Conservation (phyloP, 352 stramenopile genomes). For the Peronospora tabacina region DNA sequence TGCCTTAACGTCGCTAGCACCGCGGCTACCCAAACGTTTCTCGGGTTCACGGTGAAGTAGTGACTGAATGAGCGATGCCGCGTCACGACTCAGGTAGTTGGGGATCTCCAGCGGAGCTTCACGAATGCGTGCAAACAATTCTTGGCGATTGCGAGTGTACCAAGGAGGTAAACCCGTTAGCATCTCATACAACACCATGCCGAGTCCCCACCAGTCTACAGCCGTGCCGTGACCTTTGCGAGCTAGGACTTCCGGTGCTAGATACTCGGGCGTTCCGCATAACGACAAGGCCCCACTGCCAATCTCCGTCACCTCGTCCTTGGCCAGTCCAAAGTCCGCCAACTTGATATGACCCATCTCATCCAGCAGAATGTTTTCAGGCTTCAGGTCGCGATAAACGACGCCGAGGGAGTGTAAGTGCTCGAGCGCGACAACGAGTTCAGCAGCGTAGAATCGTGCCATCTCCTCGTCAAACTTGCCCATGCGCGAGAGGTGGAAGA, state of each 20-base stretch:
- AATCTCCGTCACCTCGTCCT: slow-evolving; percentile 87
- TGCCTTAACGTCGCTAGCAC: slow-evolving; percentile 70
- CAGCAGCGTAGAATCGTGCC: slow-evolving; percentile 92
- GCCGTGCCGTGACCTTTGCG: slow-evolving; percentile 75
- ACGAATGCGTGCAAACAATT: slow-evolving; percentile 72
- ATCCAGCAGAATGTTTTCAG: slow-evolving; percentile 92
- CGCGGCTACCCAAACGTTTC: slow-evolving; percentile 75
- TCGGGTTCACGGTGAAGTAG: slow-evolving; percentile 81
- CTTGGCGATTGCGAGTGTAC: slow-evolving; percentile 82
- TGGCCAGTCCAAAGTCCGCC: slow-evolving; percentile 97
- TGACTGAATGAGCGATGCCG: slow-evolving; percentile 66
- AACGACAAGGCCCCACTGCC: slow-evolving; percentile 72
- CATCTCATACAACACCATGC: slow-evolving; percentile 88
- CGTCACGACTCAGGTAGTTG: slow-evolving; percentile 61
- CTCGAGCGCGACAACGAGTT: slow-evolving; percentile 93
- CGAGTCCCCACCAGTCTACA: slow-evolving; percentile 88
- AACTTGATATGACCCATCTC: slow-evolving; percentile 95
- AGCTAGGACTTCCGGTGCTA: slow-evolving; percentile 79
- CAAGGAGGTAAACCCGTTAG: slow-evolving; percentile 79
- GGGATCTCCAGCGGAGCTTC: slow-evolving; percentile 77
- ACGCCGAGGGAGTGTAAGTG: slow-evolving; percentile 93
- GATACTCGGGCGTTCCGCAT: slow-evolving; percentile 82
- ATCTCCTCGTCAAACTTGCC: slow-evolving; percentile 94
- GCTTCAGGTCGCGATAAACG: slow-evolving; percentile 95
- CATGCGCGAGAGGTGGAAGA: slow-evolving; percentile 95